phyloP scores from a whole-genome alignment of 164 flowering plant genomes.

The Litsea cubeba region DNA sequence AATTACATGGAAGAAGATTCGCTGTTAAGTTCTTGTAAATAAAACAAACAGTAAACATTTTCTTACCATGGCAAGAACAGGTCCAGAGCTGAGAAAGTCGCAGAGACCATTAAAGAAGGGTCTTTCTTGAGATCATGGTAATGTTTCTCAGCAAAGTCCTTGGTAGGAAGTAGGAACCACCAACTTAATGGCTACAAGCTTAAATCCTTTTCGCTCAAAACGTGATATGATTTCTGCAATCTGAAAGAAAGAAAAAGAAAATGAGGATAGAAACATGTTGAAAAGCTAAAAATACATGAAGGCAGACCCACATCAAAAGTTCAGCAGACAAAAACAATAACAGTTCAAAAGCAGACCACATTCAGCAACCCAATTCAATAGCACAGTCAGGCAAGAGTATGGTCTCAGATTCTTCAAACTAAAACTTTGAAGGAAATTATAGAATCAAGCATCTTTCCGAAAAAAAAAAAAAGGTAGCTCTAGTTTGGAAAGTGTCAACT shows the following conservation, averaged over 20 bases:
- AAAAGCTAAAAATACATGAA: not conserved
- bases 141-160: conserved; percentile 73
- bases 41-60: no score
- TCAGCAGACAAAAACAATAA: no score
- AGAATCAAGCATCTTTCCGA: no score
- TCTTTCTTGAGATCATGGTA: conserved; percentile 29
- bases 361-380: no score
- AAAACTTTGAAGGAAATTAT: no score
- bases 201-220: conserved; percentile 90
- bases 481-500: no score
- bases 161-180: conserved; percentile 79
- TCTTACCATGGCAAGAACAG: conserved; percentile 91
- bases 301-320: not conserved
- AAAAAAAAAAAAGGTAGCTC: no score
- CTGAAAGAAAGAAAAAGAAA: conserved; percentile 26
- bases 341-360: no score
- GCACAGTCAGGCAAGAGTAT: no score
- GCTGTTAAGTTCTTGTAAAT: not conserved
- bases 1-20: not conserved
- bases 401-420: no score
- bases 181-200: conserved; percentile 86
- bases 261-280: not conserved
- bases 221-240: conserved; percentile 87
- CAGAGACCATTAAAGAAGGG: no score
- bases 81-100: conserved; percentile 99